Evolutionary conservation across 257 asterid species (phyloP), one percentile per base, ranked within the genome.

Genomic region (Thymus mandschuricus): DNA sequence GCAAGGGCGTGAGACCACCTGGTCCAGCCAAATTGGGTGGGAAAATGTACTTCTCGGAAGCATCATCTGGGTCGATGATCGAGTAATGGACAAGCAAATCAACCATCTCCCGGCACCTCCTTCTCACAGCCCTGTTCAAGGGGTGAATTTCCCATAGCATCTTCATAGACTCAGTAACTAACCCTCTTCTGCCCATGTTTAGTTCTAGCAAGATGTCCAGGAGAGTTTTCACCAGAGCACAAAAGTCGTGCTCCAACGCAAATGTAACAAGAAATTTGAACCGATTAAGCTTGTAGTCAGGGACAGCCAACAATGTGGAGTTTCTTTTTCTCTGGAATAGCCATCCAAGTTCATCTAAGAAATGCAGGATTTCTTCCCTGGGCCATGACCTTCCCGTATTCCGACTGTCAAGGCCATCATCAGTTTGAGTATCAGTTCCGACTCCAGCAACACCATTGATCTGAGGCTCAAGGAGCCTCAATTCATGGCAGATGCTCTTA

Each of bases 291-390:
- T 70, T 79, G 70, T 87, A 89, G 57, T 79, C 84, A 1, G 89
- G 96, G 71, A 69, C 69, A 60, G 52, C 86, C 54, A 75, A 81
- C 67, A 86, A 82, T 67, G 78, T 79, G 40, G 83, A 63, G 75
- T 78, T 82, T 66, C 80, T 61, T 60, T 87, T 91, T 84, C 96
- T 83, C 77, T 94, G 99, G 66, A 91, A 92, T 45, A 94, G 75
- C 99, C 99, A 94, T 45, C 99, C 98, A 8, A 91, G 86, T 80
- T 94, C 97, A 75, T 94, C 82, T 83, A 91, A 80, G 80, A 91
- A 94, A 75, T 84, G 88, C 70, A 89, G 79, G 54, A 80, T 73
- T 64, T 75, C 86, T 72, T 79, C 90, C 77, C 86, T 83, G 13
- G 91, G 69, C 83, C 79, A 10, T 82, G 87, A 73, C 64, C 67